Evolutionary conservation across 1,284 basidiomycete species (phyloP).

Genomic region (Melampsora occidentalis): DNA sequence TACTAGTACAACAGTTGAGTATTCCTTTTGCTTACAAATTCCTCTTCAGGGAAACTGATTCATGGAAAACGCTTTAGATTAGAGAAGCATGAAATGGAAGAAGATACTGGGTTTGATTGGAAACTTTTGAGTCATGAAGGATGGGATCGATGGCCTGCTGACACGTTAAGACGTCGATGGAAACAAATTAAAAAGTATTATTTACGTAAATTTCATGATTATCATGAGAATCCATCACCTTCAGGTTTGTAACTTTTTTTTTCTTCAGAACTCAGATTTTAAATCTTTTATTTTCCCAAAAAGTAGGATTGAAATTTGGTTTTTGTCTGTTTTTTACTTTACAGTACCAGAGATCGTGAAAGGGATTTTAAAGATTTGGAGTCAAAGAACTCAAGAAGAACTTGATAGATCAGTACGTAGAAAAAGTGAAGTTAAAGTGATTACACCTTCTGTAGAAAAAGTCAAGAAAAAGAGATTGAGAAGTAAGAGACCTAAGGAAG

Average conservation of each 20-base stretch:
- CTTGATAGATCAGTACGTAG: not conserved
- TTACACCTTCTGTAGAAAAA: no score
- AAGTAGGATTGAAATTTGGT: not conserved
- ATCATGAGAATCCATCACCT: not conserved
- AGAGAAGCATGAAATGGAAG: conserved; percentile 67
- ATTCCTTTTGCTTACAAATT: not conserved
- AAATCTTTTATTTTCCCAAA: not conserved
- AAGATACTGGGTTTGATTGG: conserved; percentile 81
- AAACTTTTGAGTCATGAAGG: conserved; percentile 67
- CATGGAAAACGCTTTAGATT: conserved; percentile 58
- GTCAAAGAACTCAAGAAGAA: not conserved
- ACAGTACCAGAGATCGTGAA: not conserved
- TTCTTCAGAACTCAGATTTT: not conserved
- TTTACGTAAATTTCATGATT: not conserved
- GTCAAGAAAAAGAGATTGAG: no score
- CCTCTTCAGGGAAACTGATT: conserved; percentile 17
- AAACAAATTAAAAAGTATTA: conserved; percentile 64
- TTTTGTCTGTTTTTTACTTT: not conserved
- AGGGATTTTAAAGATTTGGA: conserved; percentile 2
- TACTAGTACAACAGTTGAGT: conserved; percentile 72
- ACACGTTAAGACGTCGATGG: conserved; percentile 71
- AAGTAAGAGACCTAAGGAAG: no score
- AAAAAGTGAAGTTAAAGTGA: no score
- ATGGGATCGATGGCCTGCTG: conserved; percentile 79
- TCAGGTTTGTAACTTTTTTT: not conserved